Conservation (phyloP, 805 yeast species). For the Cyberlindnera xishuangbannaensis region DNA sequence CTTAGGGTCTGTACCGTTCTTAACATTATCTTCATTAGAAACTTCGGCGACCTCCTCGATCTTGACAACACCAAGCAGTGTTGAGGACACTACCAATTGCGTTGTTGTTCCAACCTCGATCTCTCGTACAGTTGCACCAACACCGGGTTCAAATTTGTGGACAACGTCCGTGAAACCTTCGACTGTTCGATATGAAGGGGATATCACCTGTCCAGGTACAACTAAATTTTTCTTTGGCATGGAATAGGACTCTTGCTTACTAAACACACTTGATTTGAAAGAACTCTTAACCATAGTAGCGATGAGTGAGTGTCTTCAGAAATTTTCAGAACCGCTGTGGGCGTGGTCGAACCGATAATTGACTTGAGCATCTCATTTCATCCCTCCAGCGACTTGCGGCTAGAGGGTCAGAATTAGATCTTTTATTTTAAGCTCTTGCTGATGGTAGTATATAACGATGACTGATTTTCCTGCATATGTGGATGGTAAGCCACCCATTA, state of each 20-base stretch:
- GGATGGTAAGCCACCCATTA: constrained; percentile 41
- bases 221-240: constrained; percentile 26
- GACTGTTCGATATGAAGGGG: constrained; percentile 45
- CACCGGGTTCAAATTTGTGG: constrained; percentile 51
- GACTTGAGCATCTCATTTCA: no score
- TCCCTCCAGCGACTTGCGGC: no score
- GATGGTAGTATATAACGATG: constrained; percentile 10
- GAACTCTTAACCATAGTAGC: no score
- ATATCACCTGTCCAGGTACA: constrained; percentile 79
- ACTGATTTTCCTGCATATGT: constrained; percentile 35
- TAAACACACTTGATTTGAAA: not conserved
- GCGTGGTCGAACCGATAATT: no score
- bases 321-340: no score
- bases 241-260: not conserved
- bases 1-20: constrained; percentile 11
- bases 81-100: constrained; percentile 45
- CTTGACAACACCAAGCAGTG: constrained; percentile 50
- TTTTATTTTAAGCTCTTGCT: constrained; percentile 1
- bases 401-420: not conserved
- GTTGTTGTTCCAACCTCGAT: constrained; percentile 34
- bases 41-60: constrained; percentile 11
- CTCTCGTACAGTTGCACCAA: constrained; percentile 52
- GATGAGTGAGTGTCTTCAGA: no score
- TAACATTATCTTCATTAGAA: no score
- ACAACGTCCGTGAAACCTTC: constrained; percentile 26